phyloP scores from a whole-genome alignment of 768 basidiomycete species.

The Amanita polypyramis region DNA sequence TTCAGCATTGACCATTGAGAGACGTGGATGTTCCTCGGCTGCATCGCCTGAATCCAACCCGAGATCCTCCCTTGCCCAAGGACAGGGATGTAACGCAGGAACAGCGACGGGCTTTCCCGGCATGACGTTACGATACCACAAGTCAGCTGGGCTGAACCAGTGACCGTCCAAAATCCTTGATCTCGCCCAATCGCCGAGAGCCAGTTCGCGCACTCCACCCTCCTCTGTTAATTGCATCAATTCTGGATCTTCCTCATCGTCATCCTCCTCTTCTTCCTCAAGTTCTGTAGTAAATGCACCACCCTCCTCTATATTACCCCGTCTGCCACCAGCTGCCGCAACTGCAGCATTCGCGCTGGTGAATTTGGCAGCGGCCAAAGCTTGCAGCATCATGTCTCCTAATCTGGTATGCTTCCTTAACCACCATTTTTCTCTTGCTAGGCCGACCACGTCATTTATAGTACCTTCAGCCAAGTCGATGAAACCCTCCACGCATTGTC shows the following conservation, averaged over 20 bases:
- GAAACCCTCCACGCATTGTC: conserved; percentile 60
- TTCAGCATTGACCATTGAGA: conserved; percentile 34
- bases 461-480: conserved; percentile 65
- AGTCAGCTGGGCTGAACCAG: conserved; percentile 68
- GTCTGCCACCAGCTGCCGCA: neutral
- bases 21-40: conserved; percentile 34
- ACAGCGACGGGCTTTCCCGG: conserved; percentile 28
- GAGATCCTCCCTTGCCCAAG: conserved; percentile 39
- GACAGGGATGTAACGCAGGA: conserved; percentile 45
- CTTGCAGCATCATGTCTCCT: conserved; percentile 55
- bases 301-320: neutral
- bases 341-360: conserved; percentile 14
- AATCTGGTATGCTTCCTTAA: conserved; percentile 54
- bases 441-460: conserved; percentile 45
- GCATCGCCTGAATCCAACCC: conserved; percentile 11
- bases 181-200: conserved; percentile 64
- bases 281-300: neutral
- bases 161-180: conserved; percentile 63
- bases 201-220: conserved; percentile 37
- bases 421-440: conserved; percentile 68
- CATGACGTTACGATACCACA: conserved; percentile 39
- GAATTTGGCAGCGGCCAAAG: conserved; percentile 48
- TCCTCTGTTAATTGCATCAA: conserved; percentile 31
- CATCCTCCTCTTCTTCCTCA: conserved; percentile 30
- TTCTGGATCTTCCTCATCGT: conserved; percentile 35